phyloP scores from a whole-genome alignment of 169 alveolate genomes.

The Eimeria sp. region DNA sequence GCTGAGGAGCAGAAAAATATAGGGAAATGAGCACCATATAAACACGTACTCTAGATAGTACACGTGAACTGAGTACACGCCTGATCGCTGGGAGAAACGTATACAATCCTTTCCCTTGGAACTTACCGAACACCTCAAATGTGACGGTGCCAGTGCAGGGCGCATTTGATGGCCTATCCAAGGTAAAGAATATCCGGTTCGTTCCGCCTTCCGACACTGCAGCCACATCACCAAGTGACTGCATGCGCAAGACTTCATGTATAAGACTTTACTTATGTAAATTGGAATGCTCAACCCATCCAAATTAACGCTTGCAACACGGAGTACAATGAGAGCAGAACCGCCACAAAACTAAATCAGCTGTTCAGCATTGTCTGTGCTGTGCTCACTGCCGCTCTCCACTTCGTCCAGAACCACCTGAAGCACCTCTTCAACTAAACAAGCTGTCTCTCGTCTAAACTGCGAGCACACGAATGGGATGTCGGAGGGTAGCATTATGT shows the following conservation, averaged over 20 bases:
- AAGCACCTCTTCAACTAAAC: background rate
- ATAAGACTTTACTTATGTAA: background rate
- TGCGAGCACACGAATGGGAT: background rate
- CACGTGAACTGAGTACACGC: background rate
- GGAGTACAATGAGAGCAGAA: background rate
- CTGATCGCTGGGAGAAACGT: background rate
- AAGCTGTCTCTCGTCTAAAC: background rate
- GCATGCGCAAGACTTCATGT: background rate
- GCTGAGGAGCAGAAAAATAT: background rate
- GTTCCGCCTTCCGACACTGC: background rate
- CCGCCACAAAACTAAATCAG: background rate
- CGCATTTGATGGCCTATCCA: background rate
- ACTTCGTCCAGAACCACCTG: background rate
- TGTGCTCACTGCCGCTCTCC: background rate
- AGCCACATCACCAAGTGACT: background rate
- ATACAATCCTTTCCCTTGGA: background rate
- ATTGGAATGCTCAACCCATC: background rate
- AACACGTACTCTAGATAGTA: no score
- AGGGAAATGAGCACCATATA: background rate
- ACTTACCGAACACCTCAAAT: background rate
- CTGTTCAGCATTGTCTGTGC: background rate
- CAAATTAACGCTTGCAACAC: background rate
- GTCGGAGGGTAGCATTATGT: background rate
- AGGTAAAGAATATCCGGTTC: background rate
- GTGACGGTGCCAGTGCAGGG: background rate